Percentiles rank a stretch among this genome's conserved stretches.
Evolutionary conservation across 2,329 filamentous ascomycete species (phyloP).

Genomic region (Elsinoe batatas): DNA sequence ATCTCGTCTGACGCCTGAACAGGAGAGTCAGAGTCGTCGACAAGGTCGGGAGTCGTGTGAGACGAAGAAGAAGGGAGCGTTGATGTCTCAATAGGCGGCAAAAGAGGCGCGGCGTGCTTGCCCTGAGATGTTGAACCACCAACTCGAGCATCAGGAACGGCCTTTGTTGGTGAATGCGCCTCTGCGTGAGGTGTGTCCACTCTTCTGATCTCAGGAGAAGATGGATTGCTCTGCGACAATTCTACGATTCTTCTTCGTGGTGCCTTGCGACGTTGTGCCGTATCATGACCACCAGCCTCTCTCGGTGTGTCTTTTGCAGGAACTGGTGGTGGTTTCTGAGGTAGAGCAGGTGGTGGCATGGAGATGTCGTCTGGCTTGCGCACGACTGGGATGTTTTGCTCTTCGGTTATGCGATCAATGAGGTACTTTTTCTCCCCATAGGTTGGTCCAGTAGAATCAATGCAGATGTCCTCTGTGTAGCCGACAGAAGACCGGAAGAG

Average conservation of each 20-base stretch:
- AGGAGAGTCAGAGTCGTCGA: constrained; percentile 25
- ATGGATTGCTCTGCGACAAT: constrained; percentile 37
- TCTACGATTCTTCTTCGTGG: constrained; percentile 50
- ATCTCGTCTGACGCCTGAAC: constrained; percentile 22
- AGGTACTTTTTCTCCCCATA: constrained; percentile 78
- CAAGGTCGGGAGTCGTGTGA: constrained; percentile 1
- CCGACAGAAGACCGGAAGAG: constrained; percentile 84
- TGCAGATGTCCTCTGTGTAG: constrained; percentile 79
- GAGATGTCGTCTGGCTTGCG: constrained; percentile 47
- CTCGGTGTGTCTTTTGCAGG: background rate
- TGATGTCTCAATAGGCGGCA: constrained; percentile 16
- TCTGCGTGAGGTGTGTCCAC: background rate
- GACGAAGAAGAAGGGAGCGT: constrained; percentile 7
- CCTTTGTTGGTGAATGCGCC: constrained; percentile 11
- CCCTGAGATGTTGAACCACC: background rate
- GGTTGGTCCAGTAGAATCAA: constrained; percentile 75
- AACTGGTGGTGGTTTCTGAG: background rate
- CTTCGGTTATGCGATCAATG: constrained; percentile 68
- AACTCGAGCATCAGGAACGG: background rate
- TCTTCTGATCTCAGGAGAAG: constrained; percentile 1
- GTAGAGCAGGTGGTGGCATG: constrained; percentile 32
- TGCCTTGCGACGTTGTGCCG: constrained; percentile 42
- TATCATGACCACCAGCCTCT: background rate
- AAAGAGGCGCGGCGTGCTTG: constrained; percentile 9
- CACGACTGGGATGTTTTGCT: constrained; percentile 62